These are phyloP conservation scores for Glarea lozoyensis DNA, from an alignment of 495 filamentous ascomycete genomes.

Conservation along the genomic window DNA sequence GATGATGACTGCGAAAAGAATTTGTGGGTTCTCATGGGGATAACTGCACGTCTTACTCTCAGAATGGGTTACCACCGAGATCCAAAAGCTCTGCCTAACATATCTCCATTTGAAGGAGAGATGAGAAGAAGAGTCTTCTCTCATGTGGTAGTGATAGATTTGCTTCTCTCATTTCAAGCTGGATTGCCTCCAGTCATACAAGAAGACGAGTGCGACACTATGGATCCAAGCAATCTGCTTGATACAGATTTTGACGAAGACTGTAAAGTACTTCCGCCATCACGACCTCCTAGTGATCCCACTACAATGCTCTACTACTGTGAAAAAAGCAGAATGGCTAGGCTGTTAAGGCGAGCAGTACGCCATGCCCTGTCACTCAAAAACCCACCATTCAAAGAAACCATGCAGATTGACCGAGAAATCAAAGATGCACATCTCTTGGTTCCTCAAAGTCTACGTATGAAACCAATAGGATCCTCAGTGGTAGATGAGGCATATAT, in stretches of 20 bases:
- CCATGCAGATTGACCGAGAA: conserved; percentile 62
- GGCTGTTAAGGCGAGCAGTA: conserved; percentile 29
- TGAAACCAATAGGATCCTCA: too few relatives aligned
- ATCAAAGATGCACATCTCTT: too few relatives aligned
- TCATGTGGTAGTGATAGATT: conserved; percentile 49
- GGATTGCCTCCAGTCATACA: conserved; percentile 44
- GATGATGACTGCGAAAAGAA: conserved; percentile 20
- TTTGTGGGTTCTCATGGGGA: conserved; percentile 27
- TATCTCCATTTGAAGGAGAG: conserved; percentile 71
- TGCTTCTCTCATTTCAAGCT: conserved; percentile 39
- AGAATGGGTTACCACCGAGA: conserved; percentile 48
- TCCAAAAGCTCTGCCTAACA: conserved; percentile 66
- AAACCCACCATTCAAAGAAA: conserved; percentile 48
- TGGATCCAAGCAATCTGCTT: conserved; percentile 32
- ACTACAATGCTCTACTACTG: conserved; percentile 38
- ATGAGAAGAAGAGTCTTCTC: conserved; percentile 32
- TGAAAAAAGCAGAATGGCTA: conserved; percentile 34
- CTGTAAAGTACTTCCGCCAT: conserved; percentile 30
- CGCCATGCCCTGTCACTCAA: conserved; percentile 29
- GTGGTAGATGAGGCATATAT: too few relatives aligned
- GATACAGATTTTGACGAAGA: conserved; percentile 39
- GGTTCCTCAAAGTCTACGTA: too few relatives aligned
- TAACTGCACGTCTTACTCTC: conserved; percentile 25
- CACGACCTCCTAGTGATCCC: conserved; percentile 32
- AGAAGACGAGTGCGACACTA: conserved; percentile 35